Evolutionary conservation across 331 rosid genomes (phyloP), one percentile per base, ranked within the genome.

Genomic region (Erythrophleum ivorense): DNA sequence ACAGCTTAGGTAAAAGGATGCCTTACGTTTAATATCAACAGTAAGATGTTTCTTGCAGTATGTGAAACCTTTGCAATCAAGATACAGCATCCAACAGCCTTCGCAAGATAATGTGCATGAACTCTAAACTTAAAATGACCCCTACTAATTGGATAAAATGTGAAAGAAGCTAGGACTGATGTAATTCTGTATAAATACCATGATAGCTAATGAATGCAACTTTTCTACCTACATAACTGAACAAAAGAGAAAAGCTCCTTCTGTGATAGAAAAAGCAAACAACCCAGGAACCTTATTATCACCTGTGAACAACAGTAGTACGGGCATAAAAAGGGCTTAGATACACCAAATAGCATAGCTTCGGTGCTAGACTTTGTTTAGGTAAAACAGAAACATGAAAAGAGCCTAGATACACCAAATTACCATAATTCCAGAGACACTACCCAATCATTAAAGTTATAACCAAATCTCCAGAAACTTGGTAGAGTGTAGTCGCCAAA

Each of bases 381-480:
- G 68, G 68, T 72, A 34, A 2, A 50, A 58, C n/a, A 65, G 74
- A 76, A 70, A 18, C 48, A 69, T 11, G 45, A 63, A 36, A 71
- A 49, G 46, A 52, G 43, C 52, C 16, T 76, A 63, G 66, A 71
- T 49, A 41, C 14, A 31, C 57, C 69, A 66, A 18, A 18, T 41
- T 48, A 68, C 54, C 34, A 70, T 13, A 54, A 72, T 57, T 78
- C 69, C n/a, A 58, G 24, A 68, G 36, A 49, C 77, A 60, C 12
- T 48, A 34, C 15, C 74, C 0, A 53, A 36, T 15, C 77, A 67
- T 8, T 69, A 19, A 75, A 75, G 3, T 4, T 60, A 70, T 69
- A 75, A 31, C 29, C 7, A 53, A 80, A 84, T 62, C 24, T 31
- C 60, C 15, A 58, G 50, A 69, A 78, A 78, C 63, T 7, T 52